Evolutionary conservation across 2,329 filamentous ascomycete genomes (phyloP).

Genomic region (Chalaropsis ovoidea): DNA sequence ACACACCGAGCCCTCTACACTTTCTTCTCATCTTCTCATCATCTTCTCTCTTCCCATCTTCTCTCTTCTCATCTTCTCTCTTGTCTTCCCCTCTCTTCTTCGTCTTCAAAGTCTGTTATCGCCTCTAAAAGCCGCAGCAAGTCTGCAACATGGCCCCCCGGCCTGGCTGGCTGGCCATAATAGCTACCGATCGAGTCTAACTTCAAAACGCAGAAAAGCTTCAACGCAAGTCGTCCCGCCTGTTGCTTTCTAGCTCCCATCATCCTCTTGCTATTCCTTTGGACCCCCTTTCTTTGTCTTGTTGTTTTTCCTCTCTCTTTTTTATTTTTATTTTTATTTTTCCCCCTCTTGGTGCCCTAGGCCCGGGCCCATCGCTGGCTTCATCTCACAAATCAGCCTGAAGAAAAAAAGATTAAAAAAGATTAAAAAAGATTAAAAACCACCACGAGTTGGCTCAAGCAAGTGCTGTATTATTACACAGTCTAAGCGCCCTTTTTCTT

Average conservation of each 20-base stretch:
- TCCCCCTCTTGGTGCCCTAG: not conserved
- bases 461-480: no score
- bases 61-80: no score
- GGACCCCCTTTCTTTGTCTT: not conserved
- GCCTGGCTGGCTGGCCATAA: not conserved
- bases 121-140: not conserved
- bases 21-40: no score
- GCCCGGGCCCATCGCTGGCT: not conserved
- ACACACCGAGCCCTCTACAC: no score
- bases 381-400: not conserved
- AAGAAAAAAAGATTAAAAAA: not conserved
- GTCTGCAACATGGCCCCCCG: no score
- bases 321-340: not conserved
- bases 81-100: no score
- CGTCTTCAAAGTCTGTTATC: no score
- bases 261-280: not conserved
- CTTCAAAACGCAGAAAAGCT: not conserved
- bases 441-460: no score
- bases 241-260: not conserved
- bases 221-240: not conserved
- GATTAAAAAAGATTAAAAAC: no score
- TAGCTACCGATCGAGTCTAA: not conserved
- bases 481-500: not conserved
- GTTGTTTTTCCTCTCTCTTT: not conserved
- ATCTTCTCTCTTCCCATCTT: not conserved